Evolutionary conservation across 129 eudicot species (phyloP), one percentile per base, ranked within the genome.

Genomic region (Ambrosia trifida): DNA sequence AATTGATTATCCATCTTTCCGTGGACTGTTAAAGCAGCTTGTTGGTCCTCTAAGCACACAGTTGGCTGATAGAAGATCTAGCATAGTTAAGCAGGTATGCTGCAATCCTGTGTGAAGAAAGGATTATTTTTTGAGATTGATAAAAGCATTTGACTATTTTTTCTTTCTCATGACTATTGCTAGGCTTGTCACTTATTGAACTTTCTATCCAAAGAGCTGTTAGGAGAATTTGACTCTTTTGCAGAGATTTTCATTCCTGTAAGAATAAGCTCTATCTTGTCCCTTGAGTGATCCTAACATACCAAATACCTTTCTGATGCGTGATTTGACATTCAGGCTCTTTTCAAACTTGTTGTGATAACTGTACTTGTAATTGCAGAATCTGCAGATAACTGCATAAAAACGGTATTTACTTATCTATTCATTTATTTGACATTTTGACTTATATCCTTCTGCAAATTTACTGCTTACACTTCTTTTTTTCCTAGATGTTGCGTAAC

Each of bases 301-400:
- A 17, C 50, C 53, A n/a, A 58, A 45, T 31, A 19, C 61, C 74
- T 44, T 64, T 78, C 88, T 89, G 79, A 85, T 88, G 11, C 35
- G n/a, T 62, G 30, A 56, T 75, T 49, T 72, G 63, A 60, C 75
- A 72, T 70, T 74, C 89, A 94, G 99, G 97, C 91, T 63, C 97
- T 94, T 79, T 90, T 94, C 90, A 94, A 94, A 87, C 99, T 94
- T 79, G 99, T 94, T 43, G 99, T 94, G 72, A 90, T 94, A 85
- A 94, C 99, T 49, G 97, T 90, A 67, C 99, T 90, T 83, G 99
- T 94, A 79, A 94, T 94, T 84, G 87, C 87, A 79, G 99, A 90
- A 79, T 94, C 99, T 52, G 90, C 99, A 0, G 99, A 94, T 83
- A 94, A 87, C 84, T 94, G 99, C 88, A 94, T 90, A 18, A 94